Conservation (phyloP, 2,329 filamentous ascomycete species). For the Thelonectria discophora region DNA sequence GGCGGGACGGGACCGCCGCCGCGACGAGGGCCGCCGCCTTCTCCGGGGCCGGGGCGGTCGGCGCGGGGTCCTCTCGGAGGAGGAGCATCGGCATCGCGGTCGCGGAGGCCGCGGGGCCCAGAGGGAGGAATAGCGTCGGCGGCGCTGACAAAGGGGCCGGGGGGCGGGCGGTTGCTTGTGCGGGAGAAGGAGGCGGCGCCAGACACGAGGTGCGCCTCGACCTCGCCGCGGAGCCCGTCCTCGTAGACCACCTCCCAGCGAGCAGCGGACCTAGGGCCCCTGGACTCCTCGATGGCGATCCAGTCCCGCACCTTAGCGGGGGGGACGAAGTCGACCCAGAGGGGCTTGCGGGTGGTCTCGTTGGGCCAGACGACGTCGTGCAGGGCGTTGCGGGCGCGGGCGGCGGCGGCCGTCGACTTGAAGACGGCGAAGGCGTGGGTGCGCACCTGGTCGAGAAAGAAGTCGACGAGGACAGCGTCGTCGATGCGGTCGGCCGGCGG, state of each 20-base stretch:
- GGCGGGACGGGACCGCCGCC: conserved; percentile 17
- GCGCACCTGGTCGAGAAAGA: conserved; percentile 85
- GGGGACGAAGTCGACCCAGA: conserved; percentile 92
- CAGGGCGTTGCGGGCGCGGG: conserved; percentile 76
- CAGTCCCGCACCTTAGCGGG: conserved; percentile 76
- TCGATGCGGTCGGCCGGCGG: conserved; percentile 61
- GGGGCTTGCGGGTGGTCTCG: conserved; percentile 81
- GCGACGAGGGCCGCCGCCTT: conserved; percentile 33
- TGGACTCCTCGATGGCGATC: conserved; percentile 73
- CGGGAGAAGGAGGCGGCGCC: conserved; percentile 33
- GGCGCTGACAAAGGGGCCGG: conserved; percentile 33
- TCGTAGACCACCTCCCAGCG: conserved; percentile 81
- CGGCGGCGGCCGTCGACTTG: conserved; percentile 72
- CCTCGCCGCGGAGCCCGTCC: conserved; percentile 60
- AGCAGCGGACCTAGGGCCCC: conserved; percentile 52
- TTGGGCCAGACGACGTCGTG: conserved; percentile 87
- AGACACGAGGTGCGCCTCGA: conserved; percentile 62
- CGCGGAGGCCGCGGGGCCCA: conserved; percentile 46
- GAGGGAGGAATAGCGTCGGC: conserved; percentile 48
- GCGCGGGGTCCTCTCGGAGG: conserved; percentile 51
- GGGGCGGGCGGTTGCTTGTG: conserved; percentile 26
- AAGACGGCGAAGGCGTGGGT: conserved; percentile 89
- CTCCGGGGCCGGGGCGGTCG: conserved; percentile 48
- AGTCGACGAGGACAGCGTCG: conserved; percentile 66
- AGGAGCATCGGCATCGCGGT: conserved; percentile 26